Percentiles rank a stretch among this genome's conserved stretches.
Evolutionary conservation across 164 flowering plant genomes (phyloP).

Genomic region (Liriodendron chinense): DNA sequence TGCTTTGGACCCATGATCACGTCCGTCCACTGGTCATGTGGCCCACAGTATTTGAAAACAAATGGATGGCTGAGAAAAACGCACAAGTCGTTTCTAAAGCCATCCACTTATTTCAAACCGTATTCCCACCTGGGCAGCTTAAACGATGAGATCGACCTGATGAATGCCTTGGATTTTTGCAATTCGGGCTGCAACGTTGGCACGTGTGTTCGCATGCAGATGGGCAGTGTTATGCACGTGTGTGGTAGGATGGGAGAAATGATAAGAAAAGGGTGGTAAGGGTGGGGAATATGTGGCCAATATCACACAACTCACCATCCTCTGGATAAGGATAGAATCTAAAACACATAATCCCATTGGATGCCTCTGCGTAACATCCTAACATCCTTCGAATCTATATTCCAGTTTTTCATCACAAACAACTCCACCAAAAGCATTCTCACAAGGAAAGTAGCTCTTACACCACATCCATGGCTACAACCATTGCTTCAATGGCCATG

Average conservation of each 20-base stretch:
- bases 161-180: background rate
- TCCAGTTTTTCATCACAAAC: constrained; percentile 6
- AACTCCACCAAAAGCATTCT: background rate
- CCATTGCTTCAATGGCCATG: constrained; percentile 46
- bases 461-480: constrained; percentile 24
- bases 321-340: constrained; percentile 38
- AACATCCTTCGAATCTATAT: constrained; percentile 2
- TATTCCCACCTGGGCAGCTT: background rate
- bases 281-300: constrained; percentile 23
- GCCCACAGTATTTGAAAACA: too few species aligned
- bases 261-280: constrained; percentile 22
- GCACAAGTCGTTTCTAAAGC: too few species aligned
- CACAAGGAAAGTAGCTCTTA: background rate
- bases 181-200: background rate
- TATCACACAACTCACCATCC: constrained; percentile 10
- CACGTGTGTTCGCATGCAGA: background rate
- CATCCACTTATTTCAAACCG: too few species aligned
- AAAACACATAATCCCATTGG: constrained; percentile 24
- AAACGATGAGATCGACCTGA: background rate
- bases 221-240: background rate
- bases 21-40: too few species aligned
- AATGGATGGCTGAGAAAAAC: too few species aligned
- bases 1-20: too few species aligned
- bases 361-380: constrained; percentile 4
- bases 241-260: constrained; percentile 3